Conservation (phyloP, 2,329 filamentous ascomycete species). For the Sarocladium brachiariae region DNA sequence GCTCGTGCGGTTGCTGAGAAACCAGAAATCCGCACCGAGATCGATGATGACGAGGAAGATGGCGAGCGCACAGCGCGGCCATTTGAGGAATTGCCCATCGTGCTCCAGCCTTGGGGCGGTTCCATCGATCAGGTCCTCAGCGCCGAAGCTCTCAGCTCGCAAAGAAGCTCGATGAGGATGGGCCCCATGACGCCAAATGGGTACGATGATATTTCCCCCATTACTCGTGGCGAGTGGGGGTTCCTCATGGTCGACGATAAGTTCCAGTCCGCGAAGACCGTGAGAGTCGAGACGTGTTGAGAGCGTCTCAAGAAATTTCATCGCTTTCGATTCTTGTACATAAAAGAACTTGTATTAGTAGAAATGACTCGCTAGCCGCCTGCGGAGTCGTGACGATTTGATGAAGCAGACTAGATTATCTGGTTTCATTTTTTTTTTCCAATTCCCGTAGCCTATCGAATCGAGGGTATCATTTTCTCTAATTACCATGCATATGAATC, state of each 20-base stretch:
- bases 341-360: too few species aligned
- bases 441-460: background rate
- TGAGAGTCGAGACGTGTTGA: constrained; percentile 17
- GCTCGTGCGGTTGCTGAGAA: background rate
- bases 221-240: constrained; percentile 57
- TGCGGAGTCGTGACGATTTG: too few species aligned
- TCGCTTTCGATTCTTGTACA: too few species aligned
- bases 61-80: constrained; percentile 32
- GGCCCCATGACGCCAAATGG: constrained; percentile 51
- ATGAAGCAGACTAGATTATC: too few species aligned
- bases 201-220: constrained; percentile 56
- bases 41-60: constrained; percentile 25
- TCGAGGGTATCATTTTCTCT: background rate
- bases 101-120: constrained; percentile 23
- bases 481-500: background rate
- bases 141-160: constrained; percentile 18
- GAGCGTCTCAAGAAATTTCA: too few species aligned
- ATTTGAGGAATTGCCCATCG: constrained; percentile 21
- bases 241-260: constrained; percentile 47
- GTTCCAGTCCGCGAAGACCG: constrained; percentile 37
- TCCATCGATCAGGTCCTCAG: constrained; percentile 40
- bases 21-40: background rate
- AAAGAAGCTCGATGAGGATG: constrained; percentile 18
- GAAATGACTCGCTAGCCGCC: too few species aligned
- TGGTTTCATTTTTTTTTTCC: too few species aligned